phyloP scores from a whole-genome alignment of 768 basidiomycete species.

The Pholiota microspora region DNA sequence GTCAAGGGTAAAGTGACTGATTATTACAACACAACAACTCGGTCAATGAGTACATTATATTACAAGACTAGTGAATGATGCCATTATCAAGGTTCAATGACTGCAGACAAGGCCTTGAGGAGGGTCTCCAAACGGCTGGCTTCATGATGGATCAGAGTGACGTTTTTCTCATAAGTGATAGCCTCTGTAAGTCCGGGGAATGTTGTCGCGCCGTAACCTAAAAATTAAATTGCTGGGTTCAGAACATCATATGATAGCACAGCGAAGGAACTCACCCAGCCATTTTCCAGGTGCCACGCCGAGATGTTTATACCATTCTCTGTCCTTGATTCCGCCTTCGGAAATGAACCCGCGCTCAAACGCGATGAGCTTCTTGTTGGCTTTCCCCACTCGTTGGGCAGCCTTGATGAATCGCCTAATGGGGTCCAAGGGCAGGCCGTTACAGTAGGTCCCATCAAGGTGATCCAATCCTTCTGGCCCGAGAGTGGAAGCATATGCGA shows the following conservation, averaged over 20 bases:
- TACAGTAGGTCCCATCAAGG: background rate
- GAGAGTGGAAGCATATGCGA: constrained; percentile 19
- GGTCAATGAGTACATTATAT: too few species aligned
- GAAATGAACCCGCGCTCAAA: constrained; percentile 85
- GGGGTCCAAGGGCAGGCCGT: constrained; percentile 23
- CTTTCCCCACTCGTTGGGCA: constrained; percentile 52
- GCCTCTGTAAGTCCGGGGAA: constrained; percentile 80
- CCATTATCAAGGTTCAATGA: constrained; percentile 28
- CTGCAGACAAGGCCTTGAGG: constrained; percentile 50
- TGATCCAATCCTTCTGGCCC: background rate
- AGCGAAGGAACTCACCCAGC: constrained; percentile 50
- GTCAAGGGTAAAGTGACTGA: too few species aligned
- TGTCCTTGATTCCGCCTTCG: constrained; percentile 69
- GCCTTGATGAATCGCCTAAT: constrained; percentile 51
- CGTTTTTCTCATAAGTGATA: constrained; percentile 65
- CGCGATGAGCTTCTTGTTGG: constrained; percentile 63
- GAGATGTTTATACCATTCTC: constrained; percentile 86
- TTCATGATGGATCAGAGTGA: constrained; percentile 59
- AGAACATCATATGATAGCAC: background rate
- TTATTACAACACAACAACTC: too few species aligned
- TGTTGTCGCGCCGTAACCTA: constrained; percentile 84
- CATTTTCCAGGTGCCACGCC: constrained; percentile 87
- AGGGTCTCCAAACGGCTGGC: constrained; percentile 51
- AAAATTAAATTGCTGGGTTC: background rate
- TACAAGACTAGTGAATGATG: too few species aligned